Base-by-base conservation (phyloP, 768 basidiomycete species). In the Suillus cothurnatus region DNA sequence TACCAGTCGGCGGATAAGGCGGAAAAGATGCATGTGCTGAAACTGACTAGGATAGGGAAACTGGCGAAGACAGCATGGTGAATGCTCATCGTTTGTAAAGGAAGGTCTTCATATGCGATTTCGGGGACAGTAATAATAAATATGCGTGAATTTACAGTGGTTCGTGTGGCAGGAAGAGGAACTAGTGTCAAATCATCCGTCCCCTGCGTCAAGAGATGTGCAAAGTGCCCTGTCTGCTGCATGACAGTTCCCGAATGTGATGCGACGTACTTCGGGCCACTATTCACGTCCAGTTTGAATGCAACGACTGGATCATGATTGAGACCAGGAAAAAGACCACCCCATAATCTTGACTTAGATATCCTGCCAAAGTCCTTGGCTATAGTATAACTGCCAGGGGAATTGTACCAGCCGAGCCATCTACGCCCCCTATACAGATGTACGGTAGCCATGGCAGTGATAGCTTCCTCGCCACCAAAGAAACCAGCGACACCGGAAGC, bases 341-440 rank as follows among this genome's bases (percentile, higher is more conserved):
- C 49, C 76, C 74, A 77, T 59, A 78, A 32, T 28, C 61, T 66
- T 36, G 73, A 71, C 9, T 61, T 67, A 4, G 74, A 73, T 23
- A 77, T 68, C 21, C 64, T 62, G 6, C 73, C 74, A 21, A 78
- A 75, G 21, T 69, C 68, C 56, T 68, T 72, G 26, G 77, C 77
- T 21, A 78, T 67, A 39, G 64, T 61, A 36, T 74, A 69, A 55
- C 75, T 75, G 19, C 78, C 77, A 0, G 77, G 78, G 12, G 75
- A 69, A 41, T 78, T 78, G 58, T 78, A 78, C 75, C 76, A 78
- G n/a, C 77, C 75, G 7, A 79, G 65, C 75, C 75, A 78, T 21
- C 70, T 73, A 57, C 72, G 69, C 7, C 72, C 69, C 28, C 68
- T 63, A 47, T 66, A 74, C 34, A 77, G 62, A 19, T 74, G 76